phyloP scores from a whole-genome alignment of 2,329 filamentous ascomycete species.

The Stagonosporopsis vannaccii region DNA sequence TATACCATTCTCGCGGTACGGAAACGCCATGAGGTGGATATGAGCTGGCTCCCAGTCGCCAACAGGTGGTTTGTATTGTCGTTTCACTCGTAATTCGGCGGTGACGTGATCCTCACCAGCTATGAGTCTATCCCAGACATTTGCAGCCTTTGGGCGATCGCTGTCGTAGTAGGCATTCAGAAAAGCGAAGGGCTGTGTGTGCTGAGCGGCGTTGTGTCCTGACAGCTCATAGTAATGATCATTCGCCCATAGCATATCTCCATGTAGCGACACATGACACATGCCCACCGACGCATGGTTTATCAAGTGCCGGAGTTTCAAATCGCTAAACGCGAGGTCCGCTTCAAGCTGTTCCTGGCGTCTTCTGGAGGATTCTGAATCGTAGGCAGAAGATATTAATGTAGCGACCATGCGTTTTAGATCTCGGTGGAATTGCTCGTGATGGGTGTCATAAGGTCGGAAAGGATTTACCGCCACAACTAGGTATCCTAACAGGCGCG shows the following conservation, averaged over 20 bases:
- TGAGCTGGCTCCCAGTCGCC: slow-evolving; percentile 43
- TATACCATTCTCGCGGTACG: slow-evolving; percentile 40
- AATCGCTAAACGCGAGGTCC: slow-evolving; percentile 45
- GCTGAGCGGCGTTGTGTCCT: slow-evolving; percentile 29
- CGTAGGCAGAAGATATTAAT: slow-evolving; percentile 34
- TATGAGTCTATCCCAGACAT: slow-evolving; percentile 34
- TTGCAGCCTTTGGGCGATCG: slow-evolving; percentile 34
- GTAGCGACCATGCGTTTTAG: slow-evolving; percentile 43
- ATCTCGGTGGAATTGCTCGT: slow-evolving; percentile 43
- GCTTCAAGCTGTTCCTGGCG: slow-evolving; percentile 43
- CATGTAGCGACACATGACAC: slow-evolving; percentile 40
- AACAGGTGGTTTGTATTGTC: slow-evolving; percentile 39
- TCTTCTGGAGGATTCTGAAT: slow-evolving; percentile 28
- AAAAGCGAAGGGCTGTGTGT: slow-evolving; percentile 25
- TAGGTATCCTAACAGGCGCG: slow-evolving; percentile 38
- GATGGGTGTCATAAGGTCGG: slow-evolving; percentile 41
- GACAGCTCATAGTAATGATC: slow-evolving; percentile 44
- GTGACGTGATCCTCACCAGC: slow-evolving; percentile 36
- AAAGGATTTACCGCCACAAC: slow-evolving; percentile 48
- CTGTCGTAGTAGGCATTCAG: slow-evolving; percentile 40
- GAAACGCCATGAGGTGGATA: slow-evolving; percentile 45
- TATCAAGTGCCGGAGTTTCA: slow-evolving; percentile 45
- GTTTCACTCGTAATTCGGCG: slow-evolving; percentile 41
- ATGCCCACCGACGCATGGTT: slow-evolving; percentile 48
- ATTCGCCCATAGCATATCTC: slow-evolving; percentile 46